Evolutionary conservation across 1,139 yeast genomes (phyloP), one percentile per base, ranked within the genome.

Genomic region (Maudiozyma humilis): DNA sequence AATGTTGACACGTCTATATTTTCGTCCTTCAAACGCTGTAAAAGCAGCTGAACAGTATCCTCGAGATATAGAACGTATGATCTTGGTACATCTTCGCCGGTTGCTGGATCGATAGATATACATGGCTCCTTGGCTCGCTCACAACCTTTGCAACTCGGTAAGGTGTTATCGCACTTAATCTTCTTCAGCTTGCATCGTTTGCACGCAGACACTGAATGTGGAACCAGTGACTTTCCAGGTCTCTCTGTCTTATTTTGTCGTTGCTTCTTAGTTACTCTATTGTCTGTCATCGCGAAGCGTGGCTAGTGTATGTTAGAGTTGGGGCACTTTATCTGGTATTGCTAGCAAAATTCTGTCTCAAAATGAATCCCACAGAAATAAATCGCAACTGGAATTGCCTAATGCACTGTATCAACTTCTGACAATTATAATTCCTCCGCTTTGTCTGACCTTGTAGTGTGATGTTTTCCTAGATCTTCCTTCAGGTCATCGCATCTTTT

Each of bases 31-130:
- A 86, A 59, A 46, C 70, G 66, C 2, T 56, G 54, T 57, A 84
- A 88, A 49, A 87, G 67, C 15, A 66, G 64, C 13, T 72, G 70
- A 2, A 87, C 69, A 35, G 79, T 68, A 44, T 78, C 79, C 58
- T 88, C 96, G 45, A 88, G 65, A 54, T 81, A 82, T 14, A 78
- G 73, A 5, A 86, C 77, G 57, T 88, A 87, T 10, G 88, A 79
- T 39, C 96, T 67, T 0, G 96, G 95, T 1, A 87, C 77, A 51
- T 83, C 88, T 46, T 95, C 68, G 0, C 95, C 95, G 0, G 95
- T 84, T 3, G 87, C 87, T 0, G 95, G 87, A 60, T 88, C 96
- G 12, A 85, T 64, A 0, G 94, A 88, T 17, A 86, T 79, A 64
- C 96, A 87, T 15, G 82, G 84, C 2, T 69, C 80, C 4, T 78